Base-by-base conservation (phyloP, 192 early-diverging fungal species). In the Entomortierella beljakovae region DNA sequence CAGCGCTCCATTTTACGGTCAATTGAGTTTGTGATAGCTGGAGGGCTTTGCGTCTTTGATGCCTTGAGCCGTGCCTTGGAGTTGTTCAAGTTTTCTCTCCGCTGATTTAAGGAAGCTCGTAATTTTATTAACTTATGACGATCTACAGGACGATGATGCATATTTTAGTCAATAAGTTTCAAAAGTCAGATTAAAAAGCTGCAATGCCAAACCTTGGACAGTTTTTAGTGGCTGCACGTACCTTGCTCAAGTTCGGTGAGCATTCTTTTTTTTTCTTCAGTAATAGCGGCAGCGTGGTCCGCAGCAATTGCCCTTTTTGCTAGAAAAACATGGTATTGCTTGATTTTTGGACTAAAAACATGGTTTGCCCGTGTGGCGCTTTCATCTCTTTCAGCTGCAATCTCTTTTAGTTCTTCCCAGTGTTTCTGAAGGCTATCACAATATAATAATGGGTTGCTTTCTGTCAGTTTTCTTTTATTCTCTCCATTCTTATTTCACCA, bases 1-100 rank as follows among this genome's bases (percentile, higher is more conserved):
- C 85, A 88, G 34, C 59, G 64, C 34, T 77, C 71, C 58, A 63
- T 81, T 46, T 61, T 81, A 23, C 50, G 61, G 18, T 42, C 46
- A 35, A 79, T 68, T 25, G 73, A 75, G 11, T 60, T 57, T 18
- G 60, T 52, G 52, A 84, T 81, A 18, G 65, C 16, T n/a, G 72
- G 57, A 6, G 61, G 61, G 8, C 68, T 62, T 38, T 70, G 64
- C 75, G 70, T 69, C 40, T 70, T 68, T 54, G 66, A 54, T 9
- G 70, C 75, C 51, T 79, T 61, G 4, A 79, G 64, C 2, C 67
- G 59, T 11, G 75, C 75, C 55, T 46, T 58, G 18, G 75, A 79
- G 11, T 70, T 56, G 26, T 69, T 68, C 11, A 79, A 31, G 10
- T 61, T 70, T 46, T 79, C 75, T 34, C 65, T 79, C 5, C 75